Conservation (phyloP, 2,329 filamentous ascomycete species). For the Trichoderma asperellum region DNA sequence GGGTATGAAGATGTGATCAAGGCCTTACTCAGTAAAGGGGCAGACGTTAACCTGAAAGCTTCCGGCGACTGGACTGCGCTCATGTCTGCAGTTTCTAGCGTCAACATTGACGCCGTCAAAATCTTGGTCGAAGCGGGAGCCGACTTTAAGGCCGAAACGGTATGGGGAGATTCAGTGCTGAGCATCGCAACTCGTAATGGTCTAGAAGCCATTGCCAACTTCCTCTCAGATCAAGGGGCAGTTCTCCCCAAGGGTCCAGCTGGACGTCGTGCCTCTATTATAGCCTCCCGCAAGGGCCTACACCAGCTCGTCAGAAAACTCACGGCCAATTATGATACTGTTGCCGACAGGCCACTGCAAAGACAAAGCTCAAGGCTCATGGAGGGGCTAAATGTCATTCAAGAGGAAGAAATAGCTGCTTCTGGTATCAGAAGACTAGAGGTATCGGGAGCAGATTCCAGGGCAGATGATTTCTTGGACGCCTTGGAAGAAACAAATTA, state of each 20-base stretch:
- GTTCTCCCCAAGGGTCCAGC: constrained; percentile 4
- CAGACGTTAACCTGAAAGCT: constrained; percentile 21
- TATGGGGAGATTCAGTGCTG: constrained; percentile 25
- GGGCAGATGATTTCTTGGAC: neutral
- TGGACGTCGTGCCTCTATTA: constrained; percentile 9
- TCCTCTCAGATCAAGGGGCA: constrained; percentile 17
- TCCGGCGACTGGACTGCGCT: constrained; percentile 26
- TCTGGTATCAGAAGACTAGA: neutral
- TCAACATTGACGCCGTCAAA: constrained; percentile 12
- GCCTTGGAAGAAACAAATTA: neutral
- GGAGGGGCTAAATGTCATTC: neutral
- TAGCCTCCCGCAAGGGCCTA: constrained; percentile 15
- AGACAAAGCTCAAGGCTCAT: constrained; percentile 13
- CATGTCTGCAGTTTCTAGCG: constrained; percentile 29
- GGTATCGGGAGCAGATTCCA: neutral
- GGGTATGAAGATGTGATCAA: neutral
- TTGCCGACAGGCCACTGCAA: constrained; percentile 5
- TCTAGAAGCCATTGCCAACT: constrained; percentile 26
- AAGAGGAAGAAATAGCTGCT: neutral
- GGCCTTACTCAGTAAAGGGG: neutral
- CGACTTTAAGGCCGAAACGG: constrained; percentile 9
- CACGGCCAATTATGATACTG: constrained; percentile 14
- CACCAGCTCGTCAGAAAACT: constrained; percentile 18
- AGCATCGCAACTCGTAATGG: constrained; percentile 28
- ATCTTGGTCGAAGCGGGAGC: constrained; percentile 2